Conservation (phyloP, 805 yeast genomes). For the Candida chilensis region DNA sequence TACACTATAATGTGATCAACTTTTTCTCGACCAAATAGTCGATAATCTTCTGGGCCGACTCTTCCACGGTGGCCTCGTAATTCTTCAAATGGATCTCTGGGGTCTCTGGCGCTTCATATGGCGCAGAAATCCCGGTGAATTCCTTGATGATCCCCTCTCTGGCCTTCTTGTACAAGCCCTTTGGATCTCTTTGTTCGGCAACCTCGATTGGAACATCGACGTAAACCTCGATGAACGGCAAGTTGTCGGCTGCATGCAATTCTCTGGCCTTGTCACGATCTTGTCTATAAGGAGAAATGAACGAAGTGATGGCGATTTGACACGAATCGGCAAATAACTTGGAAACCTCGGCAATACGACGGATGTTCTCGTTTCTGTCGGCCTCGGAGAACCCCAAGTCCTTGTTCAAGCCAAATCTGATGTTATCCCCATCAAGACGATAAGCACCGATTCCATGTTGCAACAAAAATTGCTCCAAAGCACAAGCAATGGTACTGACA, state of each 20-base stretch:
- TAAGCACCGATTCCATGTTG: constrained; percentile 66
- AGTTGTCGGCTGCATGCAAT: constrained; percentile 62
- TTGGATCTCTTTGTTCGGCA: constrained; percentile 96
- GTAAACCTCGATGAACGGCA: constrained; percentile 85
- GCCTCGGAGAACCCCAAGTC: constrained; percentile 88
- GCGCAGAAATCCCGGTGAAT: constrained; percentile 93
- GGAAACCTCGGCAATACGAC: constrained; percentile 92
- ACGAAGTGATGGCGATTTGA: constrained; percentile 78
- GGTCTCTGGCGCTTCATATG: constrained; percentile 83
- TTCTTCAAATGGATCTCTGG: constrained; percentile 82
- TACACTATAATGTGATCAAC: constrained; percentile 11
- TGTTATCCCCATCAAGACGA: constrained; percentile 90
- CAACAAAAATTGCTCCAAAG: constrained; percentile 75
- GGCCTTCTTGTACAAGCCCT: constrained; percentile 94
- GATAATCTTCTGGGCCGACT: constrained; percentile 65
- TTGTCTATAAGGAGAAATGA: constrained; percentile 81
- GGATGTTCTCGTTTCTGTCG: constrained; percentile 90
- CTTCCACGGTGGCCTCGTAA: constrained; percentile 64
- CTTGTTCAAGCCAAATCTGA: constrained; percentile 90
- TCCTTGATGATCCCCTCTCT: constrained; percentile 91
- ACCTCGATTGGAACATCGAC: constrained; percentile 91
- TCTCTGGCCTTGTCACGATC: constrained; percentile 85
- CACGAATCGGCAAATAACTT: constrained; percentile 93
- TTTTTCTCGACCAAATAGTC: constrained; percentile 54
- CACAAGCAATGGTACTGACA: constrained; percentile 79